Base-by-base conservation (phyloP, 2,329 filamentous ascomycete genomes). In the Nannizziopsis barbatae region DNA sequence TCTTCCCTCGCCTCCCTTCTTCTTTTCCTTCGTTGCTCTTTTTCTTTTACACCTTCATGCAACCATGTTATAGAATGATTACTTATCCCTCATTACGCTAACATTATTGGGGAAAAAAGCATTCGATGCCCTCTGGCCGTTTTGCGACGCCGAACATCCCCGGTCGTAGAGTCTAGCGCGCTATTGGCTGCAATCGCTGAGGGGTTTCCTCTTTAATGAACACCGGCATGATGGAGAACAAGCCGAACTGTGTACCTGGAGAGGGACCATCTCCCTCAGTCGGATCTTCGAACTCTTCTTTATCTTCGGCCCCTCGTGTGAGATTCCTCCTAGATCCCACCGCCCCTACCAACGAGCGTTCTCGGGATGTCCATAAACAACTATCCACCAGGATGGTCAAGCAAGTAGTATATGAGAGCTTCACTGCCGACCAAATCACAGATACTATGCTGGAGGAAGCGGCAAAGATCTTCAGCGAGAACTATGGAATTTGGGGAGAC, bases 391-490 rank as follows among this genome's bases (percentile, higher is more conserved):
- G 15, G 20, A 50, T 50, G 49, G 30, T 30, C 17, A 49, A 35
- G 32, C 41, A 46, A 47, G 5, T 47, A 39, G n/a, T n/a, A n/a
- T 61, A 55, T 53, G 55, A 64, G 54, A 57, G 18, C 38, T 64
- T 57, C 50, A 44, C 55, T 36, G 54, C 55, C 49, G 53, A 52
- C 42, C 33, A 62, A 40, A 53, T 68, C 50, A 68, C 64, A 4
- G 62, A 65, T 12, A 50, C 51, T 45, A 66, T 69, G 62, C 57
- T 70, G 10, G 42, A 55, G 18, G 60, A 65, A 54, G 65, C 67
- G 3, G 47, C 60, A 37, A 52, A 56, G 52, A 57, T 61, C 54
- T 66, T 62, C 56, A 64, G 45, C 52, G 61, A 62, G 46, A 56
- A 59, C 57, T 69, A 63, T 57, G 60, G 63, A 8, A 52, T 62